Evolutionary conservation across 257 asterid genomes (phyloP).

Genomic region (Mentha longifolia): DNA sequence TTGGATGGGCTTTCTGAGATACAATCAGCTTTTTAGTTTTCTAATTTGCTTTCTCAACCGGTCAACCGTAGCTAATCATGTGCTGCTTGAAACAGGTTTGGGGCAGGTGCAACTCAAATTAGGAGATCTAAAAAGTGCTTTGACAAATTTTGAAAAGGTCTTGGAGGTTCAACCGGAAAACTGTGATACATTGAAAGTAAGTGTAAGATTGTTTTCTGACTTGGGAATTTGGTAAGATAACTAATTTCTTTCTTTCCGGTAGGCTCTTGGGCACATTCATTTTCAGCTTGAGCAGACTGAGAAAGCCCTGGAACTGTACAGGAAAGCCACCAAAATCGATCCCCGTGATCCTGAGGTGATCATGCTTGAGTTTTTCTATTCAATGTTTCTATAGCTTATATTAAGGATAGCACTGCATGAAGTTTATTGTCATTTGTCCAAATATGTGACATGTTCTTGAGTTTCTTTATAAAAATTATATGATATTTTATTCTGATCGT

Average conservation of each 20-base stretch:
- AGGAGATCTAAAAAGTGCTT: slow-evolving; percentile 81
- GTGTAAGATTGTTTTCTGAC: slow-evolving; percentile 29
- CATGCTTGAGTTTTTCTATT: slow-evolving; percentile 18
- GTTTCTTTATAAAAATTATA: slow-evolving; percentile 8
- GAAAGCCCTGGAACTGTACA: slow-evolving; percentile 60
- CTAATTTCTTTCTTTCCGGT: slow-evolving; percentile 37
- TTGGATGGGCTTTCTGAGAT: slow-evolving; percentile 19
- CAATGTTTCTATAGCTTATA: slow-evolving; percentile 22
- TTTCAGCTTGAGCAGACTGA: slow-evolving; percentile 65
- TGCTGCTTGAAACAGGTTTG: slow-evolving; percentile 63
- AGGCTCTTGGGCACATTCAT: slow-evolving; percentile 65
- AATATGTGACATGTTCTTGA: slow-evolving; percentile 22
- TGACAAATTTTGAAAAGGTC: slow-evolving; percentile 91
- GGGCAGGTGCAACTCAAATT: slow-evolving; percentile 82
- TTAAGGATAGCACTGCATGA: slow-evolving; percentile 21
- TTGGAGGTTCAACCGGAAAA: slow-evolving; percentile 96
- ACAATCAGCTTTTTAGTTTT: slow-evolving; percentile 8
- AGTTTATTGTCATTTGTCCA: background rate
- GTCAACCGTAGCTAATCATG: slow-evolving; percentile 22
- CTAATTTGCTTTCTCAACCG: background rate
- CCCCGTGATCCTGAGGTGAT: slow-evolving; percentile 95
- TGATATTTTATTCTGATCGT: slow-evolving; percentile 16
- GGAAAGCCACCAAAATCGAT: slow-evolving; percentile 91
- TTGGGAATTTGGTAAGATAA: slow-evolving; percentile 16
- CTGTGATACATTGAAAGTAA: slow-evolving; percentile 65